Conservation (phyloP, 306 rosid genomes). For the Ammopiptanthus mongolicus region DNA sequence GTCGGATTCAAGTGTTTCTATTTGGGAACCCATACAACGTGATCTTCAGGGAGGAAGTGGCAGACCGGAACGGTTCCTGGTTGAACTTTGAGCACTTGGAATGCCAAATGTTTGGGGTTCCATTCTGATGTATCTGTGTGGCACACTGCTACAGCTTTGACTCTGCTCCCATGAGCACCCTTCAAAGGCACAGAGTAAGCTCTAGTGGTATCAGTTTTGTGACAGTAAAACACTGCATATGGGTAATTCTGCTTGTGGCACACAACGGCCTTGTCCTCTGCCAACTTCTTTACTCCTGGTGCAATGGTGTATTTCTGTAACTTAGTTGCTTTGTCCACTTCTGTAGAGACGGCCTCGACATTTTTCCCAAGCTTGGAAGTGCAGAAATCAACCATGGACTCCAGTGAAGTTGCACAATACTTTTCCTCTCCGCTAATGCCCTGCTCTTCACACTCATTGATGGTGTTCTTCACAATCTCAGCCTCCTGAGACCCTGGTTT, state of each 20-base stretch:
- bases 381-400: slow-evolving; percentile 78
- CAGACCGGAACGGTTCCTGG: slow-evolving; percentile 80
- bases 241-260: slow-evolving; percentile 69
- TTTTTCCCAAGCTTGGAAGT: slow-evolving; percentile 59
- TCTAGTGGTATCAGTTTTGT: slow-evolving; percentile 33
- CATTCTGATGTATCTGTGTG: slow-evolving; percentile 73
- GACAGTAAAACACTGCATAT: slow-evolving; percentile 84
- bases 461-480: slow-evolving; percentile 35
- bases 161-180: slow-evolving; percentile 57
- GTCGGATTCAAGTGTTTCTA: slow-evolving; percentile 15
- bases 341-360: slow-evolving; percentile 55
- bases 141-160: slow-evolving; percentile 64
- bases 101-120: slow-evolving; percentile 93
- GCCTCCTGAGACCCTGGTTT: slow-evolving; percentile 39
- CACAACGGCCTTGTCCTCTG: slow-evolving; percentile 30
- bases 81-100: slow-evolving; percentile 61
- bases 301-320: slow-evolving; percentile 38
- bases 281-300: slow-evolving; percentile 37
- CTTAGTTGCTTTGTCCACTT: slow-evolving; percentile 43
- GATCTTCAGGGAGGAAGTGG: slow-evolving; percentile 87
- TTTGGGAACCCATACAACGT: slow-evolving; percentile 61
- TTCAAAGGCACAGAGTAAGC: slow-evolving; percentile 48
- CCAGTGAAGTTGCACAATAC: slow-evolving; percentile 76
- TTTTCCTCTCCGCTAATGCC: slow-evolving; percentile 59
- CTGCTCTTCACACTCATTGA: slow-evolving; percentile 49